These are phyloP conservation scores for Ophiocordyceps robertsii DNA, from an alignment of 2,329 filamentous ascomycete species.

Conservation along the genomic window DNA sequence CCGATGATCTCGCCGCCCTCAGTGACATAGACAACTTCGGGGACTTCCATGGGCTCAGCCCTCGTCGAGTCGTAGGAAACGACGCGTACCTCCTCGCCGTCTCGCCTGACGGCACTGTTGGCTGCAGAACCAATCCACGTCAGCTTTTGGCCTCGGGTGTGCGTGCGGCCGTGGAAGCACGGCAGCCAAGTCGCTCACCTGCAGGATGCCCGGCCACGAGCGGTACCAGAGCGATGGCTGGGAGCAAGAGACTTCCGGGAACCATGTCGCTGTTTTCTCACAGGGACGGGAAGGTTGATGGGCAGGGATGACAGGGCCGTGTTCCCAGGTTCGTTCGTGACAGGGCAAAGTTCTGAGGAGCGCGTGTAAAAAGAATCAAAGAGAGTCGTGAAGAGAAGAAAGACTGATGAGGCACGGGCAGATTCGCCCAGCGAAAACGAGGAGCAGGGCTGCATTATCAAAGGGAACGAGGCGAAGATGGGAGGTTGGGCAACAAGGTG, in stretches of 20 bases:
- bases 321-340: too few relatives aligned
- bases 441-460: neutral
- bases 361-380: too few relatives aligned
- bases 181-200: constrained; percentile 6
- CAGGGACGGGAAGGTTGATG: neutral
- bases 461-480: neutral
- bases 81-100: neutral
- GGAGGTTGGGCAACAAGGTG: neutral
- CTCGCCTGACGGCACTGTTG: neutral
- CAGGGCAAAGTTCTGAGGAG: too few relatives aligned
- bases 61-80: neutral
- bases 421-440: neutral
- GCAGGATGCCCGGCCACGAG: constrained; percentile 10
- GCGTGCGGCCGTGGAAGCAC: neutral
- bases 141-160: neutral
- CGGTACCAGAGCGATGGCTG: constrained; percentile 10
- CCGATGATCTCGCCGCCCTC: neutral
- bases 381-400: neutral
- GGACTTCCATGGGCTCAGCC: neutral
- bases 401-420: neutral
- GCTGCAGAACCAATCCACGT: neutral
- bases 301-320: neutral
- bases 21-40: neutral
- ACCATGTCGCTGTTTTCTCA: constrained; percentile 6
- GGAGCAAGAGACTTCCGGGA: constrained; percentile 9